Conservation (phyloP, 805 yeast genomes). For the Kluyveromyces wickerhamii region DNA sequence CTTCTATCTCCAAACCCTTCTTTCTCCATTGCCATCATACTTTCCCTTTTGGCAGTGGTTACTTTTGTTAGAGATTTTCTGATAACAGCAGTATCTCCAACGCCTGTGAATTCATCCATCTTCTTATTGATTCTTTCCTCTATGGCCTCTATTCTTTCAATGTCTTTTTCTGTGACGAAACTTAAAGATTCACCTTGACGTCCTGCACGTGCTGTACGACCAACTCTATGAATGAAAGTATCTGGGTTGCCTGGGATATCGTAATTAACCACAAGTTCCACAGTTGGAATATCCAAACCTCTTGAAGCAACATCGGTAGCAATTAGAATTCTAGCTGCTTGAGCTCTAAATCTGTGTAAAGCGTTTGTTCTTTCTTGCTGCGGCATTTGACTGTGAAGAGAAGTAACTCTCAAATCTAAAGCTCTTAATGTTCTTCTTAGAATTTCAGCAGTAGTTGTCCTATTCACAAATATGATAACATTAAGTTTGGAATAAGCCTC, state of each 20-base stretch:
- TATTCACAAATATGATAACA: conserved; percentile 83
- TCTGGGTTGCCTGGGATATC: conserved; percentile 96
- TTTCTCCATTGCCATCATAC: conserved; percentile 87
- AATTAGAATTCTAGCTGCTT: conserved; percentile 84
- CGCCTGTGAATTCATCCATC: conserved; percentile 64
- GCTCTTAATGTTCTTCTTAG: conserved; percentile 67
- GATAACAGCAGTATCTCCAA: conserved; percentile 71
- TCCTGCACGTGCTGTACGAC: conserved; percentile 99
- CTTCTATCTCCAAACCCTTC: conserved; percentile 78
- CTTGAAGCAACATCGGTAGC: conserved; percentile 98
- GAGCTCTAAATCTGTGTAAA: conserved; percentile 85
- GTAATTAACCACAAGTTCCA: conserved; percentile 80
- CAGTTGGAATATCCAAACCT: conserved; percentile 94
- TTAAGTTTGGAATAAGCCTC: conserved; percentile 57
- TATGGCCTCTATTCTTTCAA: conserved; percentile 70
- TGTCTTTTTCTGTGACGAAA: conserved; percentile 79
- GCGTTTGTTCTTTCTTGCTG: conserved; percentile 89
- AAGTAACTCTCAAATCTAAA: conserved; percentile 73
- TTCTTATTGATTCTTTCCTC: conserved; percentile 77
- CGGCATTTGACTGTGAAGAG: conserved; percentile 91
- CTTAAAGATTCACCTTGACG: conserved; percentile 77
- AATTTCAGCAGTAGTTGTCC: conserved; percentile 85
- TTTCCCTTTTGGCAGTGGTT: conserved; percentile 81
- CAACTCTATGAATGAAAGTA: conserved; percentile 93
- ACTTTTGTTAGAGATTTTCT: conserved; percentile 61